A percentile compares a stretch with the other conserved stretches of the same genome.
These are phyloP conservation scores for Oehlia diaphana DNA, from an alignment of 192 early-diverging fungal genomes.

Conservation along the genomic window DNA sequence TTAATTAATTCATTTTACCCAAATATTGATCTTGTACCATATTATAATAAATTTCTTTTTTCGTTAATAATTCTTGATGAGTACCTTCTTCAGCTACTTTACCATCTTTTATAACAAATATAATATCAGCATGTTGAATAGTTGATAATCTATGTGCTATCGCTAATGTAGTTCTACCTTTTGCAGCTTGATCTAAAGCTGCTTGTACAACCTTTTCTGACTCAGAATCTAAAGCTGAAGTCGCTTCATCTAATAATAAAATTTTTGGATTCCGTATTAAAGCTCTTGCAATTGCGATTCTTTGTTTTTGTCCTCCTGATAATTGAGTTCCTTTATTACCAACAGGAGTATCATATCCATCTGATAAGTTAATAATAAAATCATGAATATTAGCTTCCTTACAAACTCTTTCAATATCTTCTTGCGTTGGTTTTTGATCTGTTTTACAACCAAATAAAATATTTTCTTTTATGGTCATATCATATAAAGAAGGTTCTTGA, in stretches of 20 bases:
- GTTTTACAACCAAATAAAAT: slow-evolving; percentile 56
- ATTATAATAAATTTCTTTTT: too few species aligned
- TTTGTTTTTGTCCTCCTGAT: slow-evolving; percentile 69
- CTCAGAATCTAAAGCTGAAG: slow-evolving; percentile 77
- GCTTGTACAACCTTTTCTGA: slow-evolving; percentile 79
- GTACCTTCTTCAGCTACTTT: too few species aligned
- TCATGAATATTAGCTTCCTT: slow-evolving; percentile 57
- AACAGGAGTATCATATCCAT: slow-evolving; percentile 62
- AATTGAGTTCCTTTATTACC: slow-evolving; percentile 61
- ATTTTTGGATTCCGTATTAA: slow-evolving; percentile 68
- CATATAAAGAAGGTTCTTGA: slow-evolving; percentile 40
- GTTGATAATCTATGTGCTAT: slow-evolving; percentile 82
- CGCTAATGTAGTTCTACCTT: slow-evolving; percentile 59
- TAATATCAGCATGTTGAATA: slow-evolving; percentile 46
- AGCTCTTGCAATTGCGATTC: slow-evolving; percentile 70
- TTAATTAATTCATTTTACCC: too few species aligned
- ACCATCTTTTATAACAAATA: too few species aligned
- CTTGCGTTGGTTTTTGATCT: slow-evolving; percentile 43
- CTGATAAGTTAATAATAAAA: slow-evolving; percentile 49
- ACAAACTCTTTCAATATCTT: slow-evolving; percentile 49
- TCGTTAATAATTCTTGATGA: too few species aligned
- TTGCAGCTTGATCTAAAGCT: slow-evolving; percentile 66
- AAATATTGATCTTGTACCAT: too few species aligned
- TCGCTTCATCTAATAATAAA: slow-evolving; percentile 83
- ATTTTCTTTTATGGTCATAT: slow-evolving; percentile 48